Conservation (phyloP, 2,329 filamentous ascomycete genomes). For the Scedosporium apiospermum region DNA sequence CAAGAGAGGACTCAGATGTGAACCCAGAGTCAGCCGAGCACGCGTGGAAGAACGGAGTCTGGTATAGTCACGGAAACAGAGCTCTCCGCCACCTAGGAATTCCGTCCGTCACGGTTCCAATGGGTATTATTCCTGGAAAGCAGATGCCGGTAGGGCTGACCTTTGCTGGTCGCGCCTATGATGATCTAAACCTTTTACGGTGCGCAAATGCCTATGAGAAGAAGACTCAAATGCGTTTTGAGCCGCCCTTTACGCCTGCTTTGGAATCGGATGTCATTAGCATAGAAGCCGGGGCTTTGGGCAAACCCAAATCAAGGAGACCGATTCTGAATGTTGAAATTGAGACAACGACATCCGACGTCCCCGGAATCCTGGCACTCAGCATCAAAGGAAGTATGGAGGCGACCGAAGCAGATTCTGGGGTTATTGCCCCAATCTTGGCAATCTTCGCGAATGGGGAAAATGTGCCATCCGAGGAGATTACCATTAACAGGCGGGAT, state of each 20-base stretch:
- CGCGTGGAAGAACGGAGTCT: conserved; percentile 31
- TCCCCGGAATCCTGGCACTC: background rate
- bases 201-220: conserved; percentile 15
- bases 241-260: conserved; percentile 10
- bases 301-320: background rate
- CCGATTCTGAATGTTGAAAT: background rate
- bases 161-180: conserved; percentile 38
- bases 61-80: conserved; percentile 43
- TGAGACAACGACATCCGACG: background rate
- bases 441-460: conserved; percentile 4
- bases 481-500: background rate
- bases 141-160: conserved; percentile 43
- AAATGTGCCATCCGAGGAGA: background rate
- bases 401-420: too few species aligned
- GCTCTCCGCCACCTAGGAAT: conserved; percentile 44
- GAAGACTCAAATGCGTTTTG: conserved; percentile 1
- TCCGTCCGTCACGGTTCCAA: conserved; percentile 42
- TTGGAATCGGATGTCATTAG: conserved; percentile 8
- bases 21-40: conserved; percentile 11
- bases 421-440: background rate
- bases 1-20: conserved; percentile 34
- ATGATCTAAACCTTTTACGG: conserved; percentile 24
- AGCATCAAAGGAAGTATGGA: background rate
- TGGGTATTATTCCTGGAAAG: conserved; percentile 36
- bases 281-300: background rate